A percentile compares a stretch with the other conserved stretches of the same genome.
Evolutionary conservation across 768 basidiomycete genomes (phyloP).

Genomic region (Lentinula guzmanii): DNA sequence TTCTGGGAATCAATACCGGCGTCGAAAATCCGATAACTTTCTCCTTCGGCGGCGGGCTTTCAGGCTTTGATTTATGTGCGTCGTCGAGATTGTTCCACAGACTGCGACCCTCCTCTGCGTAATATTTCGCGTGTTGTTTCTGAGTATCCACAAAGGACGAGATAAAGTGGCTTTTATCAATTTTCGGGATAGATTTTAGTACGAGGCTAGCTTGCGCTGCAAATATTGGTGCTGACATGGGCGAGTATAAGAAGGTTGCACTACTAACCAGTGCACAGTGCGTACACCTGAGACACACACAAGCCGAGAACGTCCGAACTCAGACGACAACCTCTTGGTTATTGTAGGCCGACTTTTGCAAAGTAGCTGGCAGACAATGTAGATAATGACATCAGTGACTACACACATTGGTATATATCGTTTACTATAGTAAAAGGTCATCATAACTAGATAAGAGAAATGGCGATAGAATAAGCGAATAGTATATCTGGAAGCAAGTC

Average conservation of each 20-base stretch:
- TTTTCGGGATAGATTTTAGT: conserved; percentile 21
- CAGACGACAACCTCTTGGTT: too few species aligned
- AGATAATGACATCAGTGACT: neutral
- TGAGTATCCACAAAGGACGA: conserved; percentile 46
- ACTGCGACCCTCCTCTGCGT: conserved; percentile 35
- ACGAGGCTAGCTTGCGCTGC: neutral
- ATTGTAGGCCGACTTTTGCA: too few species aligned
- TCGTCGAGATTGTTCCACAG: conserved; percentile 19
- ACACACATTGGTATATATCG: neutral
- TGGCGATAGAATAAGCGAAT: neutral
- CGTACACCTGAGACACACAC: neutral
- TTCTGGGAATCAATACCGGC: conserved; percentile 49
- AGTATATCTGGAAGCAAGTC: neutral
- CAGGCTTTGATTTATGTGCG: conserved; percentile 6
- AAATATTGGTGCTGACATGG: neutral
- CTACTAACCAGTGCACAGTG: neutral
- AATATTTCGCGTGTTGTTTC: conserved; percentile 31
- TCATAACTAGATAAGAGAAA: neutral
- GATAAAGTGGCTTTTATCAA: conserved; percentile 37
- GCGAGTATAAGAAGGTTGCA: neutral
- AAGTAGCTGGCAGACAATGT: too few species aligned
- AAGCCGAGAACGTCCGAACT: too few species aligned
- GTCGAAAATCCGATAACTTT: conserved; percentile 40
- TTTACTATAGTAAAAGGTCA: neutral
- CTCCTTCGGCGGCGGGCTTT: neutral